Evolutionary conservation across 192 early-diverging fungal genomes (phyloP), one percentile per base, ranked within the genome.

Genomic region (Dissophora globulifera): DNA sequence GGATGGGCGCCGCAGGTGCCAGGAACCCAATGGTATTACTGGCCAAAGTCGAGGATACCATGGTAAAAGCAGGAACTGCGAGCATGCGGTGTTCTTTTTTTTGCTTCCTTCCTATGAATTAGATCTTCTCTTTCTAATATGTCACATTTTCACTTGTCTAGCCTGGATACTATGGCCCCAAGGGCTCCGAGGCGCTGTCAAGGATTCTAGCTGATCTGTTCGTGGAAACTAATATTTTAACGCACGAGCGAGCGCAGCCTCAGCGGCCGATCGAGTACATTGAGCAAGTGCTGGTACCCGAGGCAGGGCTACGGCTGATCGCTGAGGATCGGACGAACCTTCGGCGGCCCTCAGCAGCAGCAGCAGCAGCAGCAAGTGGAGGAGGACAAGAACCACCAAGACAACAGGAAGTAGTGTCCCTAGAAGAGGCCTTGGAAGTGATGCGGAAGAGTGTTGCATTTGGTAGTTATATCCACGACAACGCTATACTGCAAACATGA

Each of bases 131-230:
- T n/a, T n/a, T n/a, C n/a, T n/a, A n/a, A n/a, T n/a, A n/a, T n/a
- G n/a, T n/a, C n/a, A n/a, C n/a, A n/a, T n/a, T n/a, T n/a, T n/a
- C n/a, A n/a, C n/a, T n/a, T n/a, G n/a, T n/a, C n/a, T 48, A 83
- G 81, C 83, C 86, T 17, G 86, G 86, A 11, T 87, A 87, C 35
- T 87, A 87, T 70, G 86, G 86, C 7, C 69, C 84, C 3, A 81
- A 81, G 49, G 86, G 86, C 0, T 58, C 82, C 10, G 59, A 58
- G 2, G 54, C 59, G 13, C 68, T 87, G 6, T 46, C 69, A 17
- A 67, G 72, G 43, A 57, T 72, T 2, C 53, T 87, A 9, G 62
- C 46, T 0, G 27, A 29, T 5, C 26, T 84, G 30, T 84, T 81
- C 22, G 12, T 85, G 10, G 43, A 83, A 20, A 57, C 71, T 11